Base-by-base conservation (phyloP, 1,284 basidiomycete species). In the Irpex sp. region DNA sequence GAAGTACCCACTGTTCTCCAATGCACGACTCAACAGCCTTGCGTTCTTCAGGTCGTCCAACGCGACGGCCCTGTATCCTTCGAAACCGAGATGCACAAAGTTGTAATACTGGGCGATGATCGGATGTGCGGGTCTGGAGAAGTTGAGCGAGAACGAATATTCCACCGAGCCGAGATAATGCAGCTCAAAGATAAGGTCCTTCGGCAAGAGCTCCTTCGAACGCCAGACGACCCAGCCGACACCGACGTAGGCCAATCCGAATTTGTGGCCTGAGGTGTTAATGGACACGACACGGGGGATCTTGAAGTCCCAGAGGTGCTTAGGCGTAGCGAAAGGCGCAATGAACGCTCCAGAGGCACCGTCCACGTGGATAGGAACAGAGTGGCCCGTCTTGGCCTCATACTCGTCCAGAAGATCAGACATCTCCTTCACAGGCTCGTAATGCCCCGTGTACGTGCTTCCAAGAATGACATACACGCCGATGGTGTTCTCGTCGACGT, bases 41-140 rank as follows among this genome's bases (percentile, higher is more conserved):
- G 93, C 91, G 68, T 97, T 97, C 74, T 86, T 82, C 66, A 98
- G 73, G 70, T 96, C 90, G 69, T 82, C 78, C 64, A 93, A 68
- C 59, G 90, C 91, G 63, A 95, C 81, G 4, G 80, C 76, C 37
- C 86, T 83, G 77, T 91, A 96, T 0, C 94, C 94, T 68, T 90
- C 83, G 65, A 87, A 91, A 23, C 93, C 94, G 28, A 94, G 84
- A 70, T 93, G 89, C 51, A 95, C 71, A 72, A 94, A 84, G 74
- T 93, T 96, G 82, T 93, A 98, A 78, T 96, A 94, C 74, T 96
- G 94, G 1, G 87, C 91, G 57, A 98, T 88, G 70, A 98, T 91
- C 9, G 95, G 93, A 48, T 92, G 85, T 23, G 93, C 93, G 0
- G 93, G 94, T 8, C 95, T 86, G 51, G 91, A 94, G 74, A 98